These are phyloP conservation scores for Lipomyces yamanashiensis DNA, from an alignment of 805 yeast species.

Conservation along the genomic window DNA sequence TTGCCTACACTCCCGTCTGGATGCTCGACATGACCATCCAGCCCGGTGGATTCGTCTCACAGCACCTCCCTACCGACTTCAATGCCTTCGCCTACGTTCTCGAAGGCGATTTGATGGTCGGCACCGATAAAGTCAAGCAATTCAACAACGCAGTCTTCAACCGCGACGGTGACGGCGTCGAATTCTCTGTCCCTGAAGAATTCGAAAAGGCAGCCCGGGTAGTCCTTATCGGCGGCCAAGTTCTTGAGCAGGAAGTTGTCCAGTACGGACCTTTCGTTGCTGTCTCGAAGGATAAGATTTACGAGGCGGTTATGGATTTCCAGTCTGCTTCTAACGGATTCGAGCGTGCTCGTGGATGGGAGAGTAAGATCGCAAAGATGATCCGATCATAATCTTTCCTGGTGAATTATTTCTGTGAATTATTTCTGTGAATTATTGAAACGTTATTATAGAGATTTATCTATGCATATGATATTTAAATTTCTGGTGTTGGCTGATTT, in stretches of 20 bases:
- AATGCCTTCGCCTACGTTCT: conserved; percentile 43
- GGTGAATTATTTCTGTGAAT: too few species aligned
- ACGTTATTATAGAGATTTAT: too few species aligned
- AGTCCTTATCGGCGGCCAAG: conserved; percentile 41
- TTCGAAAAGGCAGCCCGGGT: conserved; percentile 27
- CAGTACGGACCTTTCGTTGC: conserved; percentile 95
- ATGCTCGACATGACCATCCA: conserved; percentile 69
- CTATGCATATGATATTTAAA: too few species aligned
- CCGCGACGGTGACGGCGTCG: conserved; percentile 40
- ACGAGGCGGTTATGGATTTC: conserved; percentile 72
- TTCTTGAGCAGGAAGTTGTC: conserved; percentile 55
- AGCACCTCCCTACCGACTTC: conserved; percentile 51
- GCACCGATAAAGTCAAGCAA: conserved; percentile 33
- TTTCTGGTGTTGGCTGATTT: background rate
- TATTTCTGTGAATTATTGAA: too few species aligned
- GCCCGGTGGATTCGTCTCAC: conserved; percentile 69
- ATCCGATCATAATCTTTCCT: conserved; percentile 12
- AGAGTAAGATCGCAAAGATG: conserved; percentile 42
- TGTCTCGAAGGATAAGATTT: conserved; percentile 65
- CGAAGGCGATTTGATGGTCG: conserved; percentile 38
- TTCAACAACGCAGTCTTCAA: conserved; percentile 37
- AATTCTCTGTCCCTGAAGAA: conserved; percentile 37
- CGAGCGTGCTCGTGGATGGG: conserved; percentile 45
- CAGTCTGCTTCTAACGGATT: conserved; percentile 51
- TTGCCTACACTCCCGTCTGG: conserved; percentile 81